Evolutionary conservation across 108 stramenopile species (phyloP), one percentile per base, ranked within the genome.

Genomic region (Skeletonema potamos): DNA sequence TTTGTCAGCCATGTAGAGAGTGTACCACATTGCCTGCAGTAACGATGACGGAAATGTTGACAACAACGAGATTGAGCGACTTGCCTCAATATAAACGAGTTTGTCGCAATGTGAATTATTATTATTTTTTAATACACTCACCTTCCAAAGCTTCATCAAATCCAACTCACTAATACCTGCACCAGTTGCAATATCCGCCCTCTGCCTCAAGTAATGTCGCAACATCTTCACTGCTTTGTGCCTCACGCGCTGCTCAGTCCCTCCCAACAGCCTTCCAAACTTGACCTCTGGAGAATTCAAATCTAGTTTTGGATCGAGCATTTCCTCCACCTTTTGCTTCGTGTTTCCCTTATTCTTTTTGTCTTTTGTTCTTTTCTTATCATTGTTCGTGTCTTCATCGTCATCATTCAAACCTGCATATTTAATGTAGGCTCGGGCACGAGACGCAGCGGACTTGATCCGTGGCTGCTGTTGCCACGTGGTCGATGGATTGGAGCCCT

Each of bases 111-210:
- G 15, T 15, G 15, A 4, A 4, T 34, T 0, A 34, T 5, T 34
- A 5, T 34, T 34, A 8, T 5, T 34, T 34, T 34, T 5, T 8
- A 34, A 34, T 15, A 7, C 9, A 65, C 77, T 62, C 58, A 80
- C 79, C 81, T 97, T 97, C 95, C 94, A 96, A 30, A 97, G 82
- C 72, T 94, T 96, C 68, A 97, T 57, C 63, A 96, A 69, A 77
- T 97, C 97, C 59, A 96, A 48, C 64, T 94, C 89, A 15, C 85
- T 88, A 29, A 96, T 73, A 15, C 95, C 95, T 15, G 71, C 75
- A 36, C 70, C 80, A 34, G 74, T 84, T 11, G 62, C 37, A 68
- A 85, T 70, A 64, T 82, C 89, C 39, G 70, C 84, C 26, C 90
- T 72, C 12, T 83, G 85, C 41, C 75, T 81, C 18, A 95, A 74